These are phyloP conservation scores for Neurospora sp. DNA, from an alignment of 2,329 filamentous ascomycete species.

Conservation along the genomic window DNA sequence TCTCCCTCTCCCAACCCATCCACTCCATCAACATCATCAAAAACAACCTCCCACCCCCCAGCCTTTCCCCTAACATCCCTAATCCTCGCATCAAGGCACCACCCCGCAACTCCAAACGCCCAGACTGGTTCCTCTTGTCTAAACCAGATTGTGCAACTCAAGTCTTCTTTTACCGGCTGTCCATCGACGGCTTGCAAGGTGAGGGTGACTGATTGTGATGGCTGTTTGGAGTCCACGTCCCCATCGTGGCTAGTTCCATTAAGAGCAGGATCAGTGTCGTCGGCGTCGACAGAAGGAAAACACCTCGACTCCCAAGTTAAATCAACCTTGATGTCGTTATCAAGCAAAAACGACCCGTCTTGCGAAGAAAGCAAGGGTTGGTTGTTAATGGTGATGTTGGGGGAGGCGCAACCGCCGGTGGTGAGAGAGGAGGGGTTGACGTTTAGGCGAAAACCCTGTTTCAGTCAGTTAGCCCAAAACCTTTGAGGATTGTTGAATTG, in stretches of 20 bases:
- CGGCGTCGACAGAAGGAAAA: background rate
- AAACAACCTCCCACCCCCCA: background rate
- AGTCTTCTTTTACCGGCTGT: background rate
- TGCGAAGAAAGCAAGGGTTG: background rate
- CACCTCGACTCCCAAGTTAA: background rate
- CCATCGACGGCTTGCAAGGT: background rate
- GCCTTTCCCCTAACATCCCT: background rate
- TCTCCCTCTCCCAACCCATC: background rate
- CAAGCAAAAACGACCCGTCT: background rate
- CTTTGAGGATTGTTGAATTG: background rate
- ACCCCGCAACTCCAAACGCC: background rate
- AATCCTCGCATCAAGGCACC: background rate
- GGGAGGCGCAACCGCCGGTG: background rate
- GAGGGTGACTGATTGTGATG: background rate
- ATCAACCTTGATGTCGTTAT: background rate
- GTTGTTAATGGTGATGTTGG: background rate
- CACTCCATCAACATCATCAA: too few relatives aligned
- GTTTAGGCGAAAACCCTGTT: background rate
- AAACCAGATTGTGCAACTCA: background rate
- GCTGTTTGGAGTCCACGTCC: background rate
- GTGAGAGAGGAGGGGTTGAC: background rate
- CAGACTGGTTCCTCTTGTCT: background rate
- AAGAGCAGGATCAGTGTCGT: too few relatives aligned
- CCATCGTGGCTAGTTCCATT: too few relatives aligned
- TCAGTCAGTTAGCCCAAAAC: too few relatives aligned